Percentiles rank a stretch among this genome's conserved stretches.
These are phyloP conservation scores for Epichloe amarillans DNA, from an alignment of 2,329 filamentous ascomycete species.

Conservation along the genomic window DNA sequence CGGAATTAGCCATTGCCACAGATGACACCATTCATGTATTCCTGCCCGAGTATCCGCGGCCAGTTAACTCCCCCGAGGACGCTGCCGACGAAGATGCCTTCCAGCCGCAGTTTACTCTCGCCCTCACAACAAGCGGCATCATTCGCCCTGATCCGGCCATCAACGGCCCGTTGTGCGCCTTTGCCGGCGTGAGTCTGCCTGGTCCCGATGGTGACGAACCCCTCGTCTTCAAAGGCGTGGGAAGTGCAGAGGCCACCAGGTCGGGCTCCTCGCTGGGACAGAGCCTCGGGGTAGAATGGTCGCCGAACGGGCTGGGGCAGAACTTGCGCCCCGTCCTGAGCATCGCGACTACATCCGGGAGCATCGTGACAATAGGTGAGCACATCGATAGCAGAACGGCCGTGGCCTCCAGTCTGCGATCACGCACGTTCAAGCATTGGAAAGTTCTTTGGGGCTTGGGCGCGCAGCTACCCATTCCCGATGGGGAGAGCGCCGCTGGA, in stretches of 20 bases:
- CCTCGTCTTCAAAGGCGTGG: constrained; percentile 28
- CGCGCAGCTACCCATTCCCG: constrained; percentile 35
- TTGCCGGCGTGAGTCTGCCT: constrained; percentile 22
- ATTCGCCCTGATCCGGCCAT: constrained; percentile 28
- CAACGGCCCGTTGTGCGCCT: constrained; percentile 31
- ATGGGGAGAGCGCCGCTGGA: constrained; percentile 18
- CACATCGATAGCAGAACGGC: constrained; percentile 17
- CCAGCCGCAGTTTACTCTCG: constrained; percentile 21
- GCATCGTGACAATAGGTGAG: constrained; percentile 39
- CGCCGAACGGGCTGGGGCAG: constrained; percentile 41
- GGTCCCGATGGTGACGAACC: constrained; percentile 12
- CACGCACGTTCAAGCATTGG: constrained; percentile 35
- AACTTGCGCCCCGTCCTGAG: constrained; percentile 39
- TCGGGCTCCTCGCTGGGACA: constrained; percentile 40
- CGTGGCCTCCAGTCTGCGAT: constrained; percentile 18
- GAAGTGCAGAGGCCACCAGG: constrained; percentile 31
- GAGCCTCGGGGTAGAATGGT: constrained; percentile 41
- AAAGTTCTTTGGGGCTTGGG: constrained; percentile 43
- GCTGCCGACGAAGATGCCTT: constrained; percentile 14
- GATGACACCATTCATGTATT: constrained; percentile 41
- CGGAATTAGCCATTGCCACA: constrained; percentile 42
- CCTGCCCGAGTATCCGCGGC: constrained; percentile 30
- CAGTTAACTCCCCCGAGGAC: constrained; percentile 12
- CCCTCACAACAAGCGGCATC: constrained; percentile 19
- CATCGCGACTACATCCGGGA: constrained; percentile 36